Conservation (phyloP, 805 yeast genomes). For the Candida boleticola region DNA sequence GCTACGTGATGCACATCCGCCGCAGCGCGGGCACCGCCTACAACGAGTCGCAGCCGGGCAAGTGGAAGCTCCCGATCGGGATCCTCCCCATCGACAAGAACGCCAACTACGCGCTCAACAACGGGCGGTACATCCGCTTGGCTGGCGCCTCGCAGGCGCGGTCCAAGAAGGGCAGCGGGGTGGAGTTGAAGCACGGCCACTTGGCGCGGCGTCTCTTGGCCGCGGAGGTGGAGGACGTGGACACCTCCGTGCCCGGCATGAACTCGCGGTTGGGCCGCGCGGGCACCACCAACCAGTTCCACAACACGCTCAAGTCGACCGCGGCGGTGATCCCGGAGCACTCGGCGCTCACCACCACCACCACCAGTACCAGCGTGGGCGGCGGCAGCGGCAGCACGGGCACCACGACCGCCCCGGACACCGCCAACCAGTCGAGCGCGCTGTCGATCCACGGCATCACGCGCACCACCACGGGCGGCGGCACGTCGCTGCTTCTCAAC, state of each 20-base stretch:
- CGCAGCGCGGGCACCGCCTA: constrained; percentile 48
- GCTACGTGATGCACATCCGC: constrained; percentile 46
- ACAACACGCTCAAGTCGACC: background rate
- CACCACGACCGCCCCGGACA: constrained; percentile 7
- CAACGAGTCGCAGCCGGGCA: constrained; percentile 45
- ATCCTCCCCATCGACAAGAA: constrained; percentile 46
- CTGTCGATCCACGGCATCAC: background rate
- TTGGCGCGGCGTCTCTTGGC: constrained; percentile 67
- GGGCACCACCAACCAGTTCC: constrained; percentile 6
- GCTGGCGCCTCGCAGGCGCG: constrained; percentile 22
- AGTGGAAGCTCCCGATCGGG: constrained; percentile 54
- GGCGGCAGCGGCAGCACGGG: background rate
- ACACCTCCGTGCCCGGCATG: constrained; percentile 18
- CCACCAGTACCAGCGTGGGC: background rate
- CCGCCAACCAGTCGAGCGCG: constrained; percentile 12
- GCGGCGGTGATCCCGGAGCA: background rate
- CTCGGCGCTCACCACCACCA: background rate
- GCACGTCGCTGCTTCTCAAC: constrained; percentile 5
- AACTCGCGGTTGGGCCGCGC: constrained; percentile 10
- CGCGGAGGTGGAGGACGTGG: constrained; percentile 71
- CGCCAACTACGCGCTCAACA: constrained; percentile 20
- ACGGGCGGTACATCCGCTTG: constrained; percentile 27
- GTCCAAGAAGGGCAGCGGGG: constrained; percentile 41
- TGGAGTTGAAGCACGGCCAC: constrained; percentile 61
- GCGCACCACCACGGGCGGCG: constrained; percentile 3